Percentiles rank a stretch among this genome's conserved stretches.
Conservation (phyloP, 768 basidiomycete genomes). For the Amanita jacksonii region DNA sequence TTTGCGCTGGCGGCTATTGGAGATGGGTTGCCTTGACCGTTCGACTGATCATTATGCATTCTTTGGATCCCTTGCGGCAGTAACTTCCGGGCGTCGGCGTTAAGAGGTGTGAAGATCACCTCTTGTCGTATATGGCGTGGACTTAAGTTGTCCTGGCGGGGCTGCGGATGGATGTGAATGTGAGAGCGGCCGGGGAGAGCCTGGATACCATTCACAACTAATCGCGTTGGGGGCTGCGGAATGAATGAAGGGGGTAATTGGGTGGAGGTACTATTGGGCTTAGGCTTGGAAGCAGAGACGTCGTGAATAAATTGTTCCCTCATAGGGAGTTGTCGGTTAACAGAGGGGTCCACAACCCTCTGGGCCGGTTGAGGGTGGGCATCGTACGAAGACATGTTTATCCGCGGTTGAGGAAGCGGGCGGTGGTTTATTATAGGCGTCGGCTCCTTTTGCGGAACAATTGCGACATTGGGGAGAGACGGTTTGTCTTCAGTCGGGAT, state of each 20-base stretch:
- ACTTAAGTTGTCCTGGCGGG: background rate
- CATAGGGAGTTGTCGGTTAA: background rate
- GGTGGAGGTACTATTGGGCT: background rate
- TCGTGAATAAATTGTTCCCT: background rate
- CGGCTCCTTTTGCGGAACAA: slow-evolving; percentile 1
- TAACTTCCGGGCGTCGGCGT: background rate
- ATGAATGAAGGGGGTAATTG: background rate
- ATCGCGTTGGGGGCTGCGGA: background rate
- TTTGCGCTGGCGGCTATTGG: background rate
- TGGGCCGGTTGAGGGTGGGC: background rate
- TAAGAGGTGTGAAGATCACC: background rate
- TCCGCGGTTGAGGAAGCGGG: slow-evolving; percentile 2
- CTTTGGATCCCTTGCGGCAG: background rate
- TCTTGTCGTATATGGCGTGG: background rate
- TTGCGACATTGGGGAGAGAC: background rate
- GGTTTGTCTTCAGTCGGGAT: slow-evolving; percentile 12
- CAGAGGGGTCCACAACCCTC: too few species aligned
- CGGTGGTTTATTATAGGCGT: slow-evolving; percentile 10
- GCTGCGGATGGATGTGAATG: background rate
- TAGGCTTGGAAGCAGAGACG: too few species aligned
- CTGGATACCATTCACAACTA: too few species aligned
- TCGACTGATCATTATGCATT: background rate
- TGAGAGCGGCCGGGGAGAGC: background rate
- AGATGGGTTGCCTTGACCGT: background rate
- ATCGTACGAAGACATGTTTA: background rate